Base-by-base conservation (phyloP, 2,329 filamentous ascomycete genomes). In the Fusarium buharicum region DNA sequence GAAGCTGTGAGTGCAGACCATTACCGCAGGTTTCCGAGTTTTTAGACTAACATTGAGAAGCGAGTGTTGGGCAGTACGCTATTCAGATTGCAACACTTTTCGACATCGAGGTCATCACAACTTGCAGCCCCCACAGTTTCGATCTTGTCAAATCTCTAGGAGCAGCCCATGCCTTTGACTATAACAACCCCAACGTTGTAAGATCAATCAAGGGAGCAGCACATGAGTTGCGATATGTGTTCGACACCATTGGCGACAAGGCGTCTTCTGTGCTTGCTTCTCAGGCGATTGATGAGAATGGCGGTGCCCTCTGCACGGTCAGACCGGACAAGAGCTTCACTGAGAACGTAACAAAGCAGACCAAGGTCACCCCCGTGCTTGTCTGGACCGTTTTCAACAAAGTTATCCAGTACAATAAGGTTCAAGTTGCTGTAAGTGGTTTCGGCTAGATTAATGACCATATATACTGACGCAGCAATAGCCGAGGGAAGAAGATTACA, bases 371-470 rank as follows among this genome's bases (percentile, higher is more conserved):
- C 0, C 75, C 78, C 62, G 77, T 81, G 4, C 61, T 80, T n/a
- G 76, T 81, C 1, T 79, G 75, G 75, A 79, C 75, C 3, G 73
- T 72, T 1, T 81, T 81, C 39, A 50, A 77, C 27, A 77, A 78
- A 49, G 74, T 78, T 5, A 74, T 77, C 43, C 44, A 63, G 3
- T 79, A 78, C 55, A 70, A 72, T 2, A 54, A 68, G 0, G 74
- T 76, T 28, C 60, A 67, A 31, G 80, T 73, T 72, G 73, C 75
- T 6, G 78, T 79, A 53, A 65, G 73, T 73, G 5, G 6, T 14
- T 50, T 14, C 9, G 16, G 10, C n/a, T 24, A n/a, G 3, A 33
- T 4, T 11, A 22, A 16, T 13, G 24, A 14, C 24, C 5, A 5
- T 41, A 24, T 8, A 24, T 9, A 16, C 60, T 68, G 17, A 64